These are phyloP conservation scores for Trichothecium roseum DNA, from an alignment of 2,329 filamentous ascomycete genomes.

Conservation along the genomic window DNA sequence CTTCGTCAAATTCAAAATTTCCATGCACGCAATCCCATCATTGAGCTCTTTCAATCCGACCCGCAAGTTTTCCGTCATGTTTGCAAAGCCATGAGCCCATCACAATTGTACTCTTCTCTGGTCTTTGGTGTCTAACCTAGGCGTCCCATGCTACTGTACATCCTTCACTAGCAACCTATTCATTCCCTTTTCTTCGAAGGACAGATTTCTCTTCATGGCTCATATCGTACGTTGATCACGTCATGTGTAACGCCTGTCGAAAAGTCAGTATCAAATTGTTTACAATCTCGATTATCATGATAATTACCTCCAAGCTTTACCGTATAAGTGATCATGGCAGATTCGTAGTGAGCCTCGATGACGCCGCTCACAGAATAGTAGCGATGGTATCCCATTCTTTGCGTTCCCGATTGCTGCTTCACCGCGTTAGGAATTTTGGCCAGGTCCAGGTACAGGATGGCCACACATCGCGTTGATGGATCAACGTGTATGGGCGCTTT, in stretches of 20 bases:
- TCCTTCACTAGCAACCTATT: neutral
- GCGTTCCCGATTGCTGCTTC: slow-evolving; percentile 18
- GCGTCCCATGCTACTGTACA: no score
- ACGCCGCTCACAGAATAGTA: slow-evolving; percentile 25
- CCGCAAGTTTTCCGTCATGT: no score
- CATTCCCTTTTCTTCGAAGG: neutral
- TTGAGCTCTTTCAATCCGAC: no score
- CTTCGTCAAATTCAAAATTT: no score
- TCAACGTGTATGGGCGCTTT: slow-evolving; percentile 20
- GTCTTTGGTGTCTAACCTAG: no score
- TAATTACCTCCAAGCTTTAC: slow-evolving; percentile 25
- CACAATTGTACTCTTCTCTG: no score
- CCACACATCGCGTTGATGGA: slow-evolving; percentile 17
- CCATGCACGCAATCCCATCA: no score
- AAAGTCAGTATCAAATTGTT: neutral
- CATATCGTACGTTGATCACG: slow-evolving; percentile 23
- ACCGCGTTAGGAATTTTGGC: slow-evolving; percentile 20
- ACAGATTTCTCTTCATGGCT: slow-evolving; percentile 6
- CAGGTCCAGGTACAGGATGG: slow-evolving; percentile 23
- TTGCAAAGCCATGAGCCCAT: no score
- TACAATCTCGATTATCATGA: neutral
- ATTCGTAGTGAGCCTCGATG: slow-evolving; percentile 26
- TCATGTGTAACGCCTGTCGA: slow-evolving; percentile 25
- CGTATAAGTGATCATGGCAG: slow-evolving; percentile 25
- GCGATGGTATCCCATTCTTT: slow-evolving; percentile 22